Conservation (phyloP, 345 rosid species). For the Dipteronia sinensis region DNA sequence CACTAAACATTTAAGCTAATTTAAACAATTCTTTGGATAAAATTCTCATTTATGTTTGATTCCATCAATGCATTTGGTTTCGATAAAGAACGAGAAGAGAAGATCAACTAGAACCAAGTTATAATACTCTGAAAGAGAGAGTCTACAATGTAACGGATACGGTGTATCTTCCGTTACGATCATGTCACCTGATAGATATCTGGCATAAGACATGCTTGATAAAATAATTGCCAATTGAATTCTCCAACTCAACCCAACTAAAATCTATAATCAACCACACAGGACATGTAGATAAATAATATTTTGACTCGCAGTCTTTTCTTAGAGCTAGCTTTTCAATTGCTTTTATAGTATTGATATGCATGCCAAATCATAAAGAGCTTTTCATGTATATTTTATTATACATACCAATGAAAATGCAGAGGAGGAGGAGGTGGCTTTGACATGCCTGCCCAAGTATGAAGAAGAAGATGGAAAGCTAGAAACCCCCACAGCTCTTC, state of each 20-base stretch:
- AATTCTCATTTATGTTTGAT: too few relatives aligned
- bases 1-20: not conserved
- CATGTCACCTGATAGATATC: too few relatives aligned
- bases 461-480: slow-evolving; percentile 62
- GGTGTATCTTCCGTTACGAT: too few relatives aligned
- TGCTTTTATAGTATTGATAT: not conserved
- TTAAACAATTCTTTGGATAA: not conserved
- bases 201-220: too few relatives aligned
- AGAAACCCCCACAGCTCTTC: slow-evolving; percentile 55
- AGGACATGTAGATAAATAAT: too few relatives aligned
- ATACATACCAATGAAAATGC: slow-evolving; percentile 46
- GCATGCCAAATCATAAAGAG: not conserved
- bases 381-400: not conserved
- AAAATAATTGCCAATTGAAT: not conserved
- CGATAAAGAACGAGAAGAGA: not conserved
- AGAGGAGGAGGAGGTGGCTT: slow-evolving; percentile 27
- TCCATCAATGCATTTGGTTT: not conserved
- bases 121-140: too few relatives aligned
- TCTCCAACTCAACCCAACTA: not conserved
- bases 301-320: not conserved
- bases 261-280: not conserved
- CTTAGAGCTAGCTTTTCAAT: not conserved
- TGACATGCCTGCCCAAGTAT: slow-evolving; percentile 33
- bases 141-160: too few relatives aligned
- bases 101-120: too few relatives aligned